phyloP scores from a whole-genome alignment of 169 alveolate species.

The Plasmodium gallinaceum region DNA sequence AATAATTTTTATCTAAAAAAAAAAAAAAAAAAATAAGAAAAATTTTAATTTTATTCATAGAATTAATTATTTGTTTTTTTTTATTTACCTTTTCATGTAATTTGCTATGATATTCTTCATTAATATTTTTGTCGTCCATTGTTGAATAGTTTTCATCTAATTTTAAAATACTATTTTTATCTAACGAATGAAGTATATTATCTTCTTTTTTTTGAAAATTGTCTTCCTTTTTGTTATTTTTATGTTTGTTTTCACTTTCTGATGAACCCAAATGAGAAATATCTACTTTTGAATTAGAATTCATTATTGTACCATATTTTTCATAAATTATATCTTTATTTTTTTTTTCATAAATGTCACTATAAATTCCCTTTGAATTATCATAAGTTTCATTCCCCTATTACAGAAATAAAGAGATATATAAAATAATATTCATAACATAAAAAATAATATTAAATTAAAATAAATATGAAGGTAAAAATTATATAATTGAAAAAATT shows the following conservation, averaged over 20 bases:
- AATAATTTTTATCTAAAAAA: conserved; percentile 38
- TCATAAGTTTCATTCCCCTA: background rate
- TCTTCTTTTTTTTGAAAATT: background rate
- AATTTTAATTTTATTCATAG: background rate
- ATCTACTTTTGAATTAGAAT: background rate
- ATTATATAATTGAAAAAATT: background rate
- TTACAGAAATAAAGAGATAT: too few relatives aligned
- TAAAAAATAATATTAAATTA: too few relatives aligned
- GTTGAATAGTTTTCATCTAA: background rate
- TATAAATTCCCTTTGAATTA: background rate
- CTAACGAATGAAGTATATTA: background rate
- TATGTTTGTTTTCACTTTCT: background rate
- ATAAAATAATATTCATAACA: too few relatives aligned
- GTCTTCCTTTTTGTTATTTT: background rate
- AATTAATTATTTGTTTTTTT: background rate
- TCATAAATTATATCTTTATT: background rate
- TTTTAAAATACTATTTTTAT: background rate
- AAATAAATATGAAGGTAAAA: background rate
- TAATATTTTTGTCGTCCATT: background rate
- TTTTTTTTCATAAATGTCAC: background rate
- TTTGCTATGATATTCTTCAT: conserved; percentile 10
- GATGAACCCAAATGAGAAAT: background rate
- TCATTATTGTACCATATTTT: background rate
- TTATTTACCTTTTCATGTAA: conserved; percentile 47
- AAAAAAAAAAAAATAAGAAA: background rate